Evolutionary conservation across 2,329 filamentous ascomycete genomes (phyloP).

Genomic region (Diplodia corticola): DNA sequence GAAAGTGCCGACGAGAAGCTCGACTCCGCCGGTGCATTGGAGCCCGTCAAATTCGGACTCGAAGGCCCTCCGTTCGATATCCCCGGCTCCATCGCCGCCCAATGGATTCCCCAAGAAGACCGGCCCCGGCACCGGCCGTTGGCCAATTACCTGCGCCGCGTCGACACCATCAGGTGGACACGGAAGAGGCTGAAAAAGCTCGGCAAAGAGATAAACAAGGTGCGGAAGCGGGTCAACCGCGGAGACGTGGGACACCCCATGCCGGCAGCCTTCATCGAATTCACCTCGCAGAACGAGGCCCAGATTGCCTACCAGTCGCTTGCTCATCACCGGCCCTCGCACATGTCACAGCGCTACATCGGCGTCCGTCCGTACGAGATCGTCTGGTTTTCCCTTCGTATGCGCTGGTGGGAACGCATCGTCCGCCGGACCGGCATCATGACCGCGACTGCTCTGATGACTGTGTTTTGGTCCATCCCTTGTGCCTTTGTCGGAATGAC

Average conservation of each 20-base stretch:
- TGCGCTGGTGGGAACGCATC: conserved; percentile 92
- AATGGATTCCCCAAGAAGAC: conserved; percentile 11
- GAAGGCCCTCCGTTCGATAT: conserved; percentile 3
- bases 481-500: conserved; percentile 84
- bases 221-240: conserved; percentile 80
- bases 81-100: conserved; percentile 2
- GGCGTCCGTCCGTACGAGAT: conserved; percentile 93
- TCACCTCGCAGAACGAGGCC: conserved; percentile 94
- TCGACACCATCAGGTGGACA: conserved; percentile 18
- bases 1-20: neutral
- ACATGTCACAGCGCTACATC: conserved; percentile 87
- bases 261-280: conserved; percentile 97
- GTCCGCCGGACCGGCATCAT: conserved; percentile 68
- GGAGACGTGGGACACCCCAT: conserved; percentile 68
- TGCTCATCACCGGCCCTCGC: conserved; percentile 84
- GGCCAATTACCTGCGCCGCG: conserved; percentile 2
- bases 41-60: neutral
- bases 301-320: conserved; percentile 97
- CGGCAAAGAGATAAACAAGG: conserved; percentile 87
- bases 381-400: conserved; percentile 95
- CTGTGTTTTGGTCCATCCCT: conserved; percentile 86
- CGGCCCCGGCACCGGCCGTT: conserved; percentile 6
- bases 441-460: conserved; percentile 67
- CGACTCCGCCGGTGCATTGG: neutral
- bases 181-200: conserved; percentile 48